Percentiles rank a stretch among this genome's conserved stretches.
phyloP scores from a whole-genome alignment of 2,329 filamentous ascomycete genomes.

The Fusarium sp. region DNA sequence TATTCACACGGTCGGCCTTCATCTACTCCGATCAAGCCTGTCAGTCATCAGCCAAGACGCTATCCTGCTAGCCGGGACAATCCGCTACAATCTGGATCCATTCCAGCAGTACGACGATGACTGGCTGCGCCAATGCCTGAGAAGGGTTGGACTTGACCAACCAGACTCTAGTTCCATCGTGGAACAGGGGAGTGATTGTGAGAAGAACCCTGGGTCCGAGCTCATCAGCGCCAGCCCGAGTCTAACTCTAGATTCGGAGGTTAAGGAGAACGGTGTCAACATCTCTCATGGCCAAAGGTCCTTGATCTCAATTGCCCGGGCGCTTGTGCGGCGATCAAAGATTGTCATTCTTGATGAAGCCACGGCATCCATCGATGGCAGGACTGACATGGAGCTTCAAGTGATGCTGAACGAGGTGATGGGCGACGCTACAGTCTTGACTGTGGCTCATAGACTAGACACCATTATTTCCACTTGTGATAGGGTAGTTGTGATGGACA shows the following conservation, averaged over 20 bases:
- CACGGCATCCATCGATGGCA: constrained; percentile 22
- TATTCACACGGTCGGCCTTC: constrained; percentile 21
- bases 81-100: constrained; percentile 27
- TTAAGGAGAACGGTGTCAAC: constrained; percentile 29
- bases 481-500: constrained; percentile 34
- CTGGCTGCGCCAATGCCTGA: constrained; percentile 20
- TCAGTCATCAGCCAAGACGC: constrained; percentile 34
- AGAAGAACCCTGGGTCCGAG: not conserved
- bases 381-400: constrained; percentile 24
- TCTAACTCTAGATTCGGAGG: constrained; percentile 16
- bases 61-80: constrained; percentile 18
- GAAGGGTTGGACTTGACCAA: constrained; percentile 2
- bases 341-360: constrained; percentile 29
- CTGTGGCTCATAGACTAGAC: constrained; percentile 36
- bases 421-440: constrained; percentile 31
- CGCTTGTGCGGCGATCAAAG: constrained; percentile 10
- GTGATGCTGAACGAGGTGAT: constrained; percentile 21
- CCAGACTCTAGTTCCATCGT: not conserved
- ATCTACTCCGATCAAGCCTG: constrained; percentile 20
- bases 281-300: constrained; percentile 25
- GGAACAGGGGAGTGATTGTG: not conserved
- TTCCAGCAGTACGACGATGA: constrained; percentile 27
- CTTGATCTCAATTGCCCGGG: constrained; percentile 24
- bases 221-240: not conserved
- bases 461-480: constrained; percentile 37